Percentiles rank a stretch among this genome's conserved stretches.
Evolutionary conservation across 2,329 filamentous ascomycete genomes (phyloP).

Genomic region (Fusarium sacchari): DNA sequence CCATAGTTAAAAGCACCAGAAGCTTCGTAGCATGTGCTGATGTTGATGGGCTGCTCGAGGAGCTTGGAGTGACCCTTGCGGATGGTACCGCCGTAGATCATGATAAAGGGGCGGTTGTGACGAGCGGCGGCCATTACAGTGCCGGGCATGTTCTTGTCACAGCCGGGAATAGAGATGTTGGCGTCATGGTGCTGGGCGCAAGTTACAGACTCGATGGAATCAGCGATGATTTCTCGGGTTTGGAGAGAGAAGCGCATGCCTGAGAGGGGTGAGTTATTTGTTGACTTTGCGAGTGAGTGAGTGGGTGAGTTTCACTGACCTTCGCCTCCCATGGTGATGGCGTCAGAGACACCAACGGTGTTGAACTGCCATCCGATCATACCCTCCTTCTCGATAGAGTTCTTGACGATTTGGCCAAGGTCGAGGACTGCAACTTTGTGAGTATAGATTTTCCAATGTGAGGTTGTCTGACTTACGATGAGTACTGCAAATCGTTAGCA

Average conservation of each 20-base stretch:
- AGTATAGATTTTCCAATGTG: constrained; percentile 14
- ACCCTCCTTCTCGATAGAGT: constrained; percentile 78
- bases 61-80: constrained; percentile 84
- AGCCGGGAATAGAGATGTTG: constrained; percentile 91
- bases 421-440: constrained; percentile 72
- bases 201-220: constrained; percentile 93
- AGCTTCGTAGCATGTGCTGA: constrained; percentile 89
- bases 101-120: constrained; percentile 90
- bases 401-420: constrained; percentile 88
- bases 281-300: too few species aligned
- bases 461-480: constrained; percentile 51
- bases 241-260: constrained; percentile 96
- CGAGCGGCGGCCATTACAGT: constrained; percentile 90
- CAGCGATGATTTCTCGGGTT: constrained; percentile 90
- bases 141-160: constrained; percentile 98
- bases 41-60: constrained; percentile 83
- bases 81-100: constrained; percentile 96
- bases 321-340: constrained; percentile 94
- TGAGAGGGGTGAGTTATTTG: constrained; percentile 47
- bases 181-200: constrained; percentile 93
- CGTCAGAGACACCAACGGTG: constrained; percentile 88
- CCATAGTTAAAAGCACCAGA: constrained; percentile 84
- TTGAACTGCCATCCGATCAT: constrained; percentile 98
- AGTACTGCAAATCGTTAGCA: constrained; percentile 46
- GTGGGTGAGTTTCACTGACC: constrained; percentile 59